A percentile compares a stretch with the other conserved stretches of the same genome.
These are phyloP conservation scores for Rhynchosporium secalis DNA, from an alignment of 2,329 filamentous ascomycete species.

Conservation along the genomic window DNA sequence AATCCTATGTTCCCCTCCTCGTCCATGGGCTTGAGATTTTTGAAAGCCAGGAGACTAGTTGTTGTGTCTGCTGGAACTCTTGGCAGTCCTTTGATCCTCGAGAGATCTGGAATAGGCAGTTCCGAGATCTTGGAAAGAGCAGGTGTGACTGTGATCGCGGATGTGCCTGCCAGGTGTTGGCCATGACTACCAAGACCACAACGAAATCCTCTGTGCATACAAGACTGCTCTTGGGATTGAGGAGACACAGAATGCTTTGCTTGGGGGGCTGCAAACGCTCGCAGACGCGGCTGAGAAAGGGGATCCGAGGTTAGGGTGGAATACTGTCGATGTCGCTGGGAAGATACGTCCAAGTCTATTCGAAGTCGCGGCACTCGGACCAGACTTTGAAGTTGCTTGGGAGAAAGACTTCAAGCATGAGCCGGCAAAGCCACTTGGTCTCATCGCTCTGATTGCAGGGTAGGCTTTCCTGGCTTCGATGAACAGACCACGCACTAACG, in stretches of 20 bases:
- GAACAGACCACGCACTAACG: no score
- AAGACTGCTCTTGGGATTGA: constrained; percentile 48
- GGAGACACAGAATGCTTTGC: constrained; percentile 13
- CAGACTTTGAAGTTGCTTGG: constrained; percentile 53
- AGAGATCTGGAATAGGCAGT: constrained; percentile 59
- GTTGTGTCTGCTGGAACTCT: constrained; percentile 42
- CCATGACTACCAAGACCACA: constrained; percentile 53
- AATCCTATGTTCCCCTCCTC: not conserved
- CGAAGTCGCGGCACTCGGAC: constrained; percentile 52
- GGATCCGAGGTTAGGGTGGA: constrained; percentile 49
- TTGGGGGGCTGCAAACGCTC: not conserved
- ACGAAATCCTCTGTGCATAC: constrained; percentile 47
- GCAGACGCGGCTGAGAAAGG: not conserved
- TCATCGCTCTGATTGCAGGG: constrained; percentile 37
- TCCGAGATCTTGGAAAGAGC: constrained; percentile 47
- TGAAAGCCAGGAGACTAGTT: constrained; percentile 52
- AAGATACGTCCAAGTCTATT: constrained; percentile 55
- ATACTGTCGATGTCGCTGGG: constrained; percentile 52
- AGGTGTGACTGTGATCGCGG: constrained; percentile 46
- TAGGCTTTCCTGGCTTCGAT: not conserved
- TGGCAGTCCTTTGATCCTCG: constrained; percentile 48
- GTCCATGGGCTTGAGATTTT: not conserved
- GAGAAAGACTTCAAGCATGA: constrained; percentile 50
- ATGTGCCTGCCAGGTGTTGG: constrained; percentile 54
- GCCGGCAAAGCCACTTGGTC: constrained; percentile 41